phyloP scores from a whole-genome alignment of 2,329 filamentous ascomycete species.

The Aspergillus oerlinghausenensis region DNA sequence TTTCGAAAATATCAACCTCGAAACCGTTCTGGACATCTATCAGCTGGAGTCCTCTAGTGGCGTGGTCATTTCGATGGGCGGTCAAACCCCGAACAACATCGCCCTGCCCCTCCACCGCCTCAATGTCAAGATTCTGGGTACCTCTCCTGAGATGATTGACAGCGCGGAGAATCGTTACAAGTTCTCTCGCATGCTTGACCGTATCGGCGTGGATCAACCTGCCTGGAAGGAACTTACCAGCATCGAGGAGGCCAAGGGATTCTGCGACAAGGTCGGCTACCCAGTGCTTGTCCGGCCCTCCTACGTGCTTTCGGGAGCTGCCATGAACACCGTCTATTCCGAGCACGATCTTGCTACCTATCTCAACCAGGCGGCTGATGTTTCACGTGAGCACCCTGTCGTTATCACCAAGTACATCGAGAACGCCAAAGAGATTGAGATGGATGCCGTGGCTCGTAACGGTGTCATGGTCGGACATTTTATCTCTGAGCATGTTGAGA shows the following conservation, averaged over 20 bases:
- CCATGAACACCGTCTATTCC: constrained; percentile 99
- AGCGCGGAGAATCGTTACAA: constrained; percentile 96
- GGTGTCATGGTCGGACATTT: constrained; percentile 91
- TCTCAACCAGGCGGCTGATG: constrained; percentile 83
- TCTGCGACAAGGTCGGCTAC: constrained; percentile 85
- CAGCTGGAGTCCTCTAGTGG: constrained; percentile 77
- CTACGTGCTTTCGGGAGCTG: constrained; percentile 92
- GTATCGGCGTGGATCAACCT: constrained; percentile 91
- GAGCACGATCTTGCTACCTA: constrained; percentile 87
- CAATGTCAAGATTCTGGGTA: constrained; percentile 89
- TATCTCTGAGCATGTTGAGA: constrained; percentile 97
- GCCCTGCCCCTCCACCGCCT: constrained; percentile 81
- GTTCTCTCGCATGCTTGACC: constrained; percentile 96
- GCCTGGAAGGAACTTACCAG: constrained; percentile 97
- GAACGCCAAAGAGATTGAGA: constrained; percentile 98
- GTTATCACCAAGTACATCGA: constrained; percentile 99
- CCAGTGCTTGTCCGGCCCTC: constrained; percentile 93
- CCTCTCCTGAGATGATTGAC: constrained; percentile 98
- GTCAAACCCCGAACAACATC: constrained; percentile 97
- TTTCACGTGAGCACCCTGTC: constrained; percentile 91
- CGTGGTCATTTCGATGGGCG: constrained; percentile 92
- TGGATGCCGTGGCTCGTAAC: constrained; percentile 93
- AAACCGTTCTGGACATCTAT: constrained; percentile 91
- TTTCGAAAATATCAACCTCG: constrained; percentile 91
- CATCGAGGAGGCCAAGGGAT: constrained; percentile 80